Conservation (phyloP, 2,329 filamentous ascomycete species). For the Microdochium nivale region DNA sequence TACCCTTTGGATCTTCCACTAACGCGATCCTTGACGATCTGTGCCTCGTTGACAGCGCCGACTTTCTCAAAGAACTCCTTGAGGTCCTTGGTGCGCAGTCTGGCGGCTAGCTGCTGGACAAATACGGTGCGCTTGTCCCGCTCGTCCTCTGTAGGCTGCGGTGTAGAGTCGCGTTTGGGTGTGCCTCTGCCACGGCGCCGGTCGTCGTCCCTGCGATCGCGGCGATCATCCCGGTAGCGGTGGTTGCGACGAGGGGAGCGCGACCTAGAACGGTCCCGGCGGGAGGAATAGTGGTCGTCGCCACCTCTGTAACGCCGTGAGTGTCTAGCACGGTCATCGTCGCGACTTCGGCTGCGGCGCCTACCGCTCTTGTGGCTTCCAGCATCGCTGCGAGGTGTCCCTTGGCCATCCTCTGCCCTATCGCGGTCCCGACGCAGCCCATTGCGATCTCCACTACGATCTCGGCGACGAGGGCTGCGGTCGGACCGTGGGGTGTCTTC, state of each 20-base stretch:
- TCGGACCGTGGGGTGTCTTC: conserved; percentile 48
- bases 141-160: conserved; percentile 86
- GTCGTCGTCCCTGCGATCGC: conserved; percentile 36
- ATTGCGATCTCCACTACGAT: conserved; percentile 47
- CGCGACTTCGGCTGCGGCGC: conserved; percentile 70
- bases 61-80: conserved; percentile 94
- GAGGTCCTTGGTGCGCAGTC: conserved; percentile 83
- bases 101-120: conserved; percentile 93
- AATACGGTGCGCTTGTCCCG: conserved; percentile 95
- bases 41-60: conserved; percentile 89
- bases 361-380: conserved; percentile 69
- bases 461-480: conserved; percentile 38
- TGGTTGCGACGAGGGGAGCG: conserved; percentile 59
- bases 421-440: conserved; percentile 40
- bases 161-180: conserved; percentile 44
- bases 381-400: conserved; percentile 65
- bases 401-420: conserved; percentile 49
- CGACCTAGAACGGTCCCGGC: conserved; percentile 58
- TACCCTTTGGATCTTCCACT: conserved; percentile 97
- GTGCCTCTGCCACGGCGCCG: conserved; percentile 42
- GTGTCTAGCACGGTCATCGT: conserved; percentile 60
- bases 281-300: conserved; percentile 64
- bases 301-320: conserved; percentile 61
- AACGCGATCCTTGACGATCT: conserved; percentile 97
- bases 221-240: conserved; percentile 45